phyloP scores from a whole-genome alignment of 2,329 filamentous ascomycete genomes.

The Alternaria viburni region DNA sequence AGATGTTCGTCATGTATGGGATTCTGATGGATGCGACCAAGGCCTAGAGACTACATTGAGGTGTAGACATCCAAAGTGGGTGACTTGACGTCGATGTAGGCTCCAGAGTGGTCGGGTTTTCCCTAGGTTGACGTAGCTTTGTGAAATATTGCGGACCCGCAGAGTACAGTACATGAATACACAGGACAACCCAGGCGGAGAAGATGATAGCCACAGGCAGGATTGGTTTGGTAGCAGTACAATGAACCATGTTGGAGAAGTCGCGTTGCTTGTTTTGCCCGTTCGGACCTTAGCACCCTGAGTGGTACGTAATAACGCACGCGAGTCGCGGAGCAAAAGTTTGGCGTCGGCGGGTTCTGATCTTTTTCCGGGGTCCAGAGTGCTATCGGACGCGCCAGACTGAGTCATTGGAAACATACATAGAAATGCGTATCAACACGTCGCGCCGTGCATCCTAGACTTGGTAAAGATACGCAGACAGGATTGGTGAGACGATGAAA shows the following conservation, averaged over 20 bases:
- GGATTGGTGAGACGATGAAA: constrained; percentile 29
- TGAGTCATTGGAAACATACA: constrained; percentile 25
- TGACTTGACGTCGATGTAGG: too few species aligned
- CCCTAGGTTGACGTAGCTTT: too few species aligned
- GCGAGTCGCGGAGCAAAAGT: constrained; percentile 21
- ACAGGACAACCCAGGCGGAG: neutral
- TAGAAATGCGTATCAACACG: constrained; percentile 21
- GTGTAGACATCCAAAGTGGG: too few species aligned
- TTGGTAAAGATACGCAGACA: constrained; percentile 33
- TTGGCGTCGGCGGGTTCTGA: constrained; percentile 28
- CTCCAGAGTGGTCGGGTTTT: too few species aligned
- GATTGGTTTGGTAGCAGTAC: neutral
- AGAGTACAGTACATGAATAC: neutral
- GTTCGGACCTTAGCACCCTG: constrained; percentile 15
- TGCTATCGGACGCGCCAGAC: constrained; percentile 10
- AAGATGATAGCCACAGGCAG: neutral
- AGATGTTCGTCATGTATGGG: constrained; percentile 40
- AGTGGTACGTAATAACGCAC: constrained; percentile 27
- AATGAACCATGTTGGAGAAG: neutral
- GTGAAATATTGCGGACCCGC: neutral
- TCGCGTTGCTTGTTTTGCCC: constrained; percentile 2
- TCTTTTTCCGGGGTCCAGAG: constrained; percentile 13
- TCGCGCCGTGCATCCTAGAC: constrained; percentile 27
- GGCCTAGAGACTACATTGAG: too few species aligned
- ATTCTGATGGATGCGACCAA: constrained; percentile 29